Conservation (phyloP, 192 early-diverging fungal genomes). For the Coemansia sp. region DNA sequence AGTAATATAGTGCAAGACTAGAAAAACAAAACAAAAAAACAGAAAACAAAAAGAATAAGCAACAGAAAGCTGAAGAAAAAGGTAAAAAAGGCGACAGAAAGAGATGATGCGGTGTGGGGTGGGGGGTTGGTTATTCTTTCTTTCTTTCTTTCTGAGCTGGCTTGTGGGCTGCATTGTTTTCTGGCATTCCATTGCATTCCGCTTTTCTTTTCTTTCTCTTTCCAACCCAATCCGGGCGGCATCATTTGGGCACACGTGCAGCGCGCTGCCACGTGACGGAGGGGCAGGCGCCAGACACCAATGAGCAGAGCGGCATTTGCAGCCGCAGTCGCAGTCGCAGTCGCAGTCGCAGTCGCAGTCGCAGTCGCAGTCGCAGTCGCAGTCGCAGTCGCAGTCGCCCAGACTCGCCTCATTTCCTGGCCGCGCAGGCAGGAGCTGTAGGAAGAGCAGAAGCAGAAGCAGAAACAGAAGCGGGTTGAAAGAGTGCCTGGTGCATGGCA, state of each 20-base stretch:
- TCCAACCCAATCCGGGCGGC: slow-evolving; percentile 1
- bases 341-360: too few species aligned
- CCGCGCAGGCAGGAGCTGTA: too few species aligned
- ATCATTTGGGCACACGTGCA: neutral
- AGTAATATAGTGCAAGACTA: neutral
- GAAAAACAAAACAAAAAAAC: slow-evolving; percentile 1
- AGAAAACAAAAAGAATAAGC: slow-evolving; percentile 11
- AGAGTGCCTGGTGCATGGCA: slow-evolving; percentile 1
- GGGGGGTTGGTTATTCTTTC: neutral
- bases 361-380: too few species aligned
- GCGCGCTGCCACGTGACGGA: neutral
- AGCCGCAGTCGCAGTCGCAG: too few species aligned
- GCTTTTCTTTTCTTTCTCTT: neutral
- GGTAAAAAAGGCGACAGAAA: slow-evolving; percentile 9
- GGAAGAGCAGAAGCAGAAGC: too few species aligned
- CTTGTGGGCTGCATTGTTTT: too few species aligned
- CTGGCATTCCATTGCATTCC: too few species aligned
- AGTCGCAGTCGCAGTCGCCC: too few species aligned
- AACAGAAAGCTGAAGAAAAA: slow-evolving; percentile 1
- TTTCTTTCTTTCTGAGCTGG: neutral
- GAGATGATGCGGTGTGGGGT: neutral
- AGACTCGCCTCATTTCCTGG: too few species aligned
- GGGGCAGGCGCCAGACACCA: neutral
- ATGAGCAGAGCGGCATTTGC: neutral
- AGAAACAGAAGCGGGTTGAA: neutral